Evolutionary conservation across 1,284 basidiomycete genomes (phyloP).

Genomic region (Phaffia rhodozyma): DNA sequence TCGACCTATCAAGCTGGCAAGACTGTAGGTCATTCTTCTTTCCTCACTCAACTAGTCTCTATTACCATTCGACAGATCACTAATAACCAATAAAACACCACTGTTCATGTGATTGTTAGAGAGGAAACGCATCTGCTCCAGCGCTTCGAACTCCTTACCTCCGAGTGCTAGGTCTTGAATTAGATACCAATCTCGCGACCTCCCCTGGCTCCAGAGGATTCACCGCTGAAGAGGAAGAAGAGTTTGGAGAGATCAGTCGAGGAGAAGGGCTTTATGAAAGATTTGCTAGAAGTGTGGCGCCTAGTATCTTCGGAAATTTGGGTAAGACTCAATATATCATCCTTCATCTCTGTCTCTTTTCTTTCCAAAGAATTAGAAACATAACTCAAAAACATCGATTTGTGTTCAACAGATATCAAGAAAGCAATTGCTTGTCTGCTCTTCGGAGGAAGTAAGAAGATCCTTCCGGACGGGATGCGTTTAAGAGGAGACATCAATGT

Average conservation of each 20-base stretch:
- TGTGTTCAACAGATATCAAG: conserved; percentile 66
- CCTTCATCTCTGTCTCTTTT: background rate
- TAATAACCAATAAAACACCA: conserved; percentile 12
- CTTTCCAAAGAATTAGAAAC: background rate
- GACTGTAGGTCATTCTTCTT: conserved; percentile 44
- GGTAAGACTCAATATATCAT: conserved; percentile 43
- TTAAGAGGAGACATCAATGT: conserved; percentile 98
- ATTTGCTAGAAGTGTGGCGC: conserved; percentile 87
- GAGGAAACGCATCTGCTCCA: conserved; percentile 52
- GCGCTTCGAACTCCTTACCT: conserved; percentile 91
- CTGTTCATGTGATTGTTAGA: conserved; percentile 39
- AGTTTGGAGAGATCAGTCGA: conserved; percentile 75
- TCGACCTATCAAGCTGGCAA: conserved; percentile 85
- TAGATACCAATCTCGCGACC: conserved; percentile 51
- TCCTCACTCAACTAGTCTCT: background rate
- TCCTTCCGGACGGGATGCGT: conserved; percentile 94
- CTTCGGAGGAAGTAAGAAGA: conserved; percentile 96
- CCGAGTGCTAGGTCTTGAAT: conserved; percentile 80
- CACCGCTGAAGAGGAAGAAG: conserved; percentile 92
- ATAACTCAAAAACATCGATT: background rate
- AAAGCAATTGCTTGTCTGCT: conserved; percentile 90
- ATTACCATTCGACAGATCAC: conserved; percentile 21
- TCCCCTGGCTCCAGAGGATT: conserved; percentile 58
- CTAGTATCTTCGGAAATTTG: conserved; percentile 89
- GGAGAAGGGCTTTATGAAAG: conserved; percentile 86